phyloP scores from a whole-genome alignment of 495 filamentous ascomycete genomes.

The Aspergillus steynii region DNA sequence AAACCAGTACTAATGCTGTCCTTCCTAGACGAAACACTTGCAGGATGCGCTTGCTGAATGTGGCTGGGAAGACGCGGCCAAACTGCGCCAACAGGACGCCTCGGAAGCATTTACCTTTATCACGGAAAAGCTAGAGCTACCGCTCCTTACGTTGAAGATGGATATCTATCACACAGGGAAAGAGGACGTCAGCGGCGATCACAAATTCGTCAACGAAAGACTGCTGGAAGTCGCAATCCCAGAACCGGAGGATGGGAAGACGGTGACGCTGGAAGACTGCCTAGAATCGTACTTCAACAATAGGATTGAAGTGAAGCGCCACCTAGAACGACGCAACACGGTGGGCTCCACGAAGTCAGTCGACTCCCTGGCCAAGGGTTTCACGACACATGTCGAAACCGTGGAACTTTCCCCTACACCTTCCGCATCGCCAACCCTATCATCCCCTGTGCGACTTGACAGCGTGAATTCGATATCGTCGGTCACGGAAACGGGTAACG shows the following conservation, averaged over 20 bases:
- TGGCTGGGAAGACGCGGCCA: conserved; percentile 83
- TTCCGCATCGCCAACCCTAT: conserved; percentile 39
- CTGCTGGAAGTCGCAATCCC: conserved; percentile 85
- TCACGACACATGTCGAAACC: conserved; percentile 57
- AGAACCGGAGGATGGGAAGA: conserved; percentile 56
- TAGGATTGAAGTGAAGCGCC: conserved; percentile 82
- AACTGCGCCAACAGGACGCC: conserved; percentile 81
- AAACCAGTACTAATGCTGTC: conserved; percentile 30
- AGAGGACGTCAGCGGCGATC: conserved; percentile 80
- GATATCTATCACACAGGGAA: conserved; percentile 90
- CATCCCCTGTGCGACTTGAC: conserved; percentile 35
- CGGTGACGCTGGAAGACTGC: conserved; percentile 82
- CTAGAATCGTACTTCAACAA: conserved; percentile 95
- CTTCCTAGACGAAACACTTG: conserved; percentile 69
- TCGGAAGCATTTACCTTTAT: conserved; percentile 96
- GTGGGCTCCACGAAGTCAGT: conserved; percentile 50
- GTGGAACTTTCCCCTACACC: conserved; percentile 53
- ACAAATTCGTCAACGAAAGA: conserved; percentile 90
- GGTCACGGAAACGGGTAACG: conserved; percentile 28
- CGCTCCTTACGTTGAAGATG: conserved; percentile 88
- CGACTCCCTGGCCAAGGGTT: conserved; percentile 52
- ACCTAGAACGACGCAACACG: conserved; percentile 66
- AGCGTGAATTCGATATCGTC: conserved; percentile 33
- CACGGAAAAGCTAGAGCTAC: conserved; percentile 82
- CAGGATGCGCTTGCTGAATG: conserved; percentile 83